These are phyloP conservation scores for Pelargonium citronellum DNA, from an alignment of 441 rosid genomes.

Conservation along the genomic window DNA sequence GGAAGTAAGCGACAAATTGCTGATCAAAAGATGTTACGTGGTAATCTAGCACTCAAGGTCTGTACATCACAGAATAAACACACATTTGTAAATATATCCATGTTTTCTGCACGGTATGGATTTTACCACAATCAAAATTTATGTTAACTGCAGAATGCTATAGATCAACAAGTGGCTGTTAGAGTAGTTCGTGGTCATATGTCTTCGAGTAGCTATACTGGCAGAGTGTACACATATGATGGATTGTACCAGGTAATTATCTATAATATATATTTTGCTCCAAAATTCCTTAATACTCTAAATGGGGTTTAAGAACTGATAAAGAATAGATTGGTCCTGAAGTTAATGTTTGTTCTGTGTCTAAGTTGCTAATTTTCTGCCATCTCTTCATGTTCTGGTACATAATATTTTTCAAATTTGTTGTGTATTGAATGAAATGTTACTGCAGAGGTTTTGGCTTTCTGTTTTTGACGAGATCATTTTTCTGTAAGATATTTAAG, in stretches of 20 bases:
- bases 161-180: constrained; percentile 55
- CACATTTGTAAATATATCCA: background rate
- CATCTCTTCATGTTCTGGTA: background rate
- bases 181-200: constrained; percentile 79
- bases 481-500: background rate
- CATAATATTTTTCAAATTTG: background rate
- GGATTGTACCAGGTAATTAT: constrained; percentile 67
- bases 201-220: constrained; percentile 52
- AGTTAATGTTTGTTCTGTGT: background rate
- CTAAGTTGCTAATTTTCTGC: too few relatives aligned
- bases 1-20: constrained; percentile 74
- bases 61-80: constrained; percentile 17
- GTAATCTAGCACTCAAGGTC: constrained; percentile 86
- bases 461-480: background rate
- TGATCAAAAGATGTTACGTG: constrained; percentile 63
- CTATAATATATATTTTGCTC: background rate
- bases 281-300: too few relatives aligned
- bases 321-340: background rate
- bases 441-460: background rate
- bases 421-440: background rate
- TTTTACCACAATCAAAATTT: background rate
- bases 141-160: constrained; percentile 45
- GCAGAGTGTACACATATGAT: constrained; percentile 73
- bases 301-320: too few relatives aligned
- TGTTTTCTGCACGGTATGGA: background rate